These are phyloP conservation scores for Albizia julibrissin DNA, from an alignment of 306 rosid genomes.

Conservation along the genomic window DNA sequence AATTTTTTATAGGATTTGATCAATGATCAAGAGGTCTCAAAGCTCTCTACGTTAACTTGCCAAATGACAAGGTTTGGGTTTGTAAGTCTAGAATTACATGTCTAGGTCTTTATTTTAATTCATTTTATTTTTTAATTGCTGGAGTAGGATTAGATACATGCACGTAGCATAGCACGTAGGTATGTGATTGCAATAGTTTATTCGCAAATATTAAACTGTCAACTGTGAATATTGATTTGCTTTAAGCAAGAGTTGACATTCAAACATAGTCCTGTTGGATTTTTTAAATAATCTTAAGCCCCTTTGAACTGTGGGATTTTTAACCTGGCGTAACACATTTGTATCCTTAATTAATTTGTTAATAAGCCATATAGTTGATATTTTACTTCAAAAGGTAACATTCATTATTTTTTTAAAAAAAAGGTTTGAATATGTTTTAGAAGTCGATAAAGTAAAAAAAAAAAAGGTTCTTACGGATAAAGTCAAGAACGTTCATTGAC, in stretches of 20 bases:
- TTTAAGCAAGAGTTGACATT: neutral
- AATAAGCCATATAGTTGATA: neutral
- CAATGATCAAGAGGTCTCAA: neutral
- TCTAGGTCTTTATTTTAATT: neutral
- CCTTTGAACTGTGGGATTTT: neutral
- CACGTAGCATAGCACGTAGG: neutral
- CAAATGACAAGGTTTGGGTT: neutral
- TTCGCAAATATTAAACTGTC: neutral
- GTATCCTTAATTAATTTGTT: neutral
- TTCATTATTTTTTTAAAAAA: neutral
- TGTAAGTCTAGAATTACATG: neutral
- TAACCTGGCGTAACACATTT: neutral
- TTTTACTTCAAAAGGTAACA: neutral
- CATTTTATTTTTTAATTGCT: neutral
- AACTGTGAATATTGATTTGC: neutral
- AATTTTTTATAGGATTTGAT: neutral
- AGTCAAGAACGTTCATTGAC: too few species aligned
- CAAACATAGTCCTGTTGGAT: neutral
- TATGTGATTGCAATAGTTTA: neutral
- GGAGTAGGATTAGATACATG: neutral
- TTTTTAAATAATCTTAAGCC: neutral
- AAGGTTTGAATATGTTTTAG: neutral
- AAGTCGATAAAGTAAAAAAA: neutral
- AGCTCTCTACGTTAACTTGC: neutral
- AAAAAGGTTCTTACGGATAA: neutral